phyloP scores from a whole-genome alignment of 75 land plant species.

The Pinus albicaulis region DNA sequence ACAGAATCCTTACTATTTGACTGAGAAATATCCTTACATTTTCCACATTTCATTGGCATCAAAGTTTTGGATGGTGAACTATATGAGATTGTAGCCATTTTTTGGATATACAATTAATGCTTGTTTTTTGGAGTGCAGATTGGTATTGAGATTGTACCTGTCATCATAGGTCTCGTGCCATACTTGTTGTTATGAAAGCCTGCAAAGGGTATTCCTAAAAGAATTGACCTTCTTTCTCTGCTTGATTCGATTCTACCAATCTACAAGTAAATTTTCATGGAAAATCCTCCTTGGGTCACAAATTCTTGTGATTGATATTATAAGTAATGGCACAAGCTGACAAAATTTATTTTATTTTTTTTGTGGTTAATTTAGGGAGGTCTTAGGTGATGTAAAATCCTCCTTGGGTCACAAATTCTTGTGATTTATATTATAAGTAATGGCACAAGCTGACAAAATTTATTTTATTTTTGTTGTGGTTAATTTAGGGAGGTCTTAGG shows the following conservation, averaged over 20 bases:
- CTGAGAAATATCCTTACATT: not conserved
- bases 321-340: not conserved
- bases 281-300: not conserved
- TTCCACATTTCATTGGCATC: not conserved
- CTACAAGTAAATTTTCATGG: conserved; percentile 47
- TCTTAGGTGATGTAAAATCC: conserved; percentile 33
- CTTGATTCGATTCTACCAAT: conserved; percentile 53
- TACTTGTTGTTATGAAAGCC: conserved; percentile 62
- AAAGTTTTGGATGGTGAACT: not conserved
- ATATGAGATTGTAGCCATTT: not conserved
- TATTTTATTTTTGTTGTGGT: too few relatives aligned
- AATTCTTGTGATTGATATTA: not conserved
- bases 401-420: not conserved
- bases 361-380: conserved; percentile 23
- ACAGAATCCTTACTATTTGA: not conserved
- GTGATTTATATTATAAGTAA: not conserved
- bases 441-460: not conserved
- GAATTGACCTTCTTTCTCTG: conserved; percentile 50
- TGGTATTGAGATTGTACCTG: conserved; percentile 29
- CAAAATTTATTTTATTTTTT: too few relatives aligned
- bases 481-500: conserved; percentile 35
- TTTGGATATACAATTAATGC: not conserved
- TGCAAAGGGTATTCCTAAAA: conserved; percentile 58
- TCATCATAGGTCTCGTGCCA: conserved; percentile 35
- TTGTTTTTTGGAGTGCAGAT: conserved; percentile 13